These are phyloP conservation scores for Malus orientalis DNA, from an alignment of 306 rosid species.

Conservation along the genomic window DNA sequence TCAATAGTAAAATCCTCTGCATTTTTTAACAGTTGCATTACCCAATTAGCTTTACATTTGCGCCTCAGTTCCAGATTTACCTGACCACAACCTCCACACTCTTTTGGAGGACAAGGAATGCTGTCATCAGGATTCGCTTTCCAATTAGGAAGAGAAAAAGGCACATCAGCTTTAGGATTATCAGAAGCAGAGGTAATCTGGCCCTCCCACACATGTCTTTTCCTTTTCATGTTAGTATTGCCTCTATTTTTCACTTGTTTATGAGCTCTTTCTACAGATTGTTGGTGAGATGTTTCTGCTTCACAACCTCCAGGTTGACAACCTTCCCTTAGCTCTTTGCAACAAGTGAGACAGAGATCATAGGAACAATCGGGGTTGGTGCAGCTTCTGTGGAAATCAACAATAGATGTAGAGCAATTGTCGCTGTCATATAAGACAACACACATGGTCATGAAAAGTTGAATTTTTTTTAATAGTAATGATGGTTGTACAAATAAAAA, in stretches of 20 bases:
- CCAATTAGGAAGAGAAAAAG: conserved; percentile 22
- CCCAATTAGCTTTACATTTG: conserved; percentile 25
- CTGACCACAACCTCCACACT: conserved; percentile 43
- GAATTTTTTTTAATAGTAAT: not conserved
- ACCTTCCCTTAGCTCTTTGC: conserved; percentile 38
- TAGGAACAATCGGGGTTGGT: conserved; percentile 37
- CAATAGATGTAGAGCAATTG: conserved; percentile 52
- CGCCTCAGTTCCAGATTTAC: conserved; percentile 25
- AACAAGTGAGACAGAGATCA: conserved; percentile 54
- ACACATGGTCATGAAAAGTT: not conserved
- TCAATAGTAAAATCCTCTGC: conserved; percentile 26
- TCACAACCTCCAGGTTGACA: conserved; percentile 22
- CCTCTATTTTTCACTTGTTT: conserved; percentile 4
- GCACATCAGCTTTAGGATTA: not conserved
- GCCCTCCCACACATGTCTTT: conserved; percentile 13
- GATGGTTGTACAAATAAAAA: not conserved
- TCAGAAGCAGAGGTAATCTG: conserved; percentile 1
- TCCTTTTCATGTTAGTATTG: not conserved
- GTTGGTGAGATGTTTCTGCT: conserved; percentile 20
- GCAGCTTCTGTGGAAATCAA: conserved; percentile 49
- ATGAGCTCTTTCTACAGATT: conserved; percentile 15
- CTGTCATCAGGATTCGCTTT: conserved; percentile 28
- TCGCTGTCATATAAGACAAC: not conserved
- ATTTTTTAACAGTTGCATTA: conserved; percentile 12
- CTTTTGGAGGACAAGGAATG: conserved; percentile 45